phyloP scores from a whole-genome alignment of 768 basidiomycete genomes.

The Mycena kentingensis region DNA sequence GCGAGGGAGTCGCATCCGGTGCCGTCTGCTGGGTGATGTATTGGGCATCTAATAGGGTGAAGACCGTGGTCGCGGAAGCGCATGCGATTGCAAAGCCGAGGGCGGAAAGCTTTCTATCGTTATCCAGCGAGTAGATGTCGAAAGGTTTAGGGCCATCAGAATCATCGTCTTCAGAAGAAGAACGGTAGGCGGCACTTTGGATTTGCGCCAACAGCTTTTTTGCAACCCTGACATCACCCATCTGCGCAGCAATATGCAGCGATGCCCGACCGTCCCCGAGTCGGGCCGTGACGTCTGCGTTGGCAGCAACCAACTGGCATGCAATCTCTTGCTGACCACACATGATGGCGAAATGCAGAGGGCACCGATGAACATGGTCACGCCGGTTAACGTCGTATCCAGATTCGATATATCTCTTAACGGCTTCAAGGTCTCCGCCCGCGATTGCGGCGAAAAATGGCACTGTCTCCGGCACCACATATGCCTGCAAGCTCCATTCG shows the following conservation, averaged over 20 bases:
- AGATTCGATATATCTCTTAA: constrained; percentile 42
- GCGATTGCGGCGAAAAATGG: constrained; percentile 56
- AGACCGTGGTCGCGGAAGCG: no score
- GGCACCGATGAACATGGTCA: constrained; percentile 62
- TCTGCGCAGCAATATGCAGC: constrained; percentile 59
- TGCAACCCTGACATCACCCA: constrained; percentile 42
- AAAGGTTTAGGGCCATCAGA: no score
- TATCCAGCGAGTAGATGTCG: no score
- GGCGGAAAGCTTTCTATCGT: no score
- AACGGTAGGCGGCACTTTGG: constrained; percentile 40
- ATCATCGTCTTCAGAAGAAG: no score
- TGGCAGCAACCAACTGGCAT: constrained; percentile 52
- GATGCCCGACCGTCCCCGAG: constrained; percentile 58
- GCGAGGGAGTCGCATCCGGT: constrained; percentile 33
- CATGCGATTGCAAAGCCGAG: no score
- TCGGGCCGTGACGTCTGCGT: constrained; percentile 55
- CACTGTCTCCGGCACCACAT: constrained; percentile 16
- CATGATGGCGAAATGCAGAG: constrained; percentile 58
- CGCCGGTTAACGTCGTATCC: constrained; percentile 52
- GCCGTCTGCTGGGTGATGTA: constrained; percentile 31
- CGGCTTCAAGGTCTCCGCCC: constrained; percentile 40
- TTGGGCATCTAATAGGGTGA: no score
- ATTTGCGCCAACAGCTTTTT: constrained; percentile 55
- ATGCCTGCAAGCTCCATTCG: constrained; percentile 26
- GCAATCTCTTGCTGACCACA: constrained; percentile 48